Evolutionary conservation across 2,329 filamentous ascomycete genomes (phyloP).

Genomic region (Onygena corvina): DNA sequence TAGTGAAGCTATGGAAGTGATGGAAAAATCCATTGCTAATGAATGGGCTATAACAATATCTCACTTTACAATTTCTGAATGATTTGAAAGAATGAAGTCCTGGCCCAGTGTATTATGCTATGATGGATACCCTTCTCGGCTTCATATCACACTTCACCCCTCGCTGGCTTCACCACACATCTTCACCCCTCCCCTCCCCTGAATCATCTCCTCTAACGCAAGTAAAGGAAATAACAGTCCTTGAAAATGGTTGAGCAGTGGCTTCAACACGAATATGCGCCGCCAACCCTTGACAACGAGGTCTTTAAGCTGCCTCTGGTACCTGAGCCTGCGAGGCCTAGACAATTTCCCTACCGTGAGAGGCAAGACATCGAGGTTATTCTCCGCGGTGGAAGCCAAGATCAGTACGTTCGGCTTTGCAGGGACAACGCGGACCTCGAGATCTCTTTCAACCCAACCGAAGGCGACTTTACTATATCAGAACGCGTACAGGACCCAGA

Average conservation of each 20-base stretch:
- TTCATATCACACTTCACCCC: not conserved
- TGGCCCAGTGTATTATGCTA: too few relatives aligned
- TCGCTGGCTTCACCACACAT: not conserved
- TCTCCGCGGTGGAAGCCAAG: not conserved
- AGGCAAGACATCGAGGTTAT: slow-evolving; percentile 5
- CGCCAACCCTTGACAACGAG: not conserved
- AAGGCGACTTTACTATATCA: not conserved
- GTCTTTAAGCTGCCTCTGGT: slow-evolving; percentile 5
- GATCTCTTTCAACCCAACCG: slow-evolving; percentile 3
- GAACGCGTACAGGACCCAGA: not conserved
- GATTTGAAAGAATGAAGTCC: too few relatives aligned
- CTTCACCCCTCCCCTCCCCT: not conserved
- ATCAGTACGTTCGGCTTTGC: slow-evolving; percentile 1
- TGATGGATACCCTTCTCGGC: too few relatives aligned
- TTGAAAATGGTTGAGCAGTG: slow-evolving; percentile 3
- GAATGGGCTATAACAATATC: too few relatives aligned
- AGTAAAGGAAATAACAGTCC: not conserved
- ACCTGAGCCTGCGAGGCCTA: not conserved
- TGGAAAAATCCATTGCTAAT: too few relatives aligned
- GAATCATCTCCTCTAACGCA: not conserved
- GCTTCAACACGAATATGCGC: slow-evolving; percentile 4
- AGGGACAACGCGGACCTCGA: slow-evolving; percentile 5
- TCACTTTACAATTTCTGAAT: too few relatives aligned
- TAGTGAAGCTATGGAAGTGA: too few relatives aligned
- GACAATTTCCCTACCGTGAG: not conserved